Conservation (phyloP, 1,284 basidiomycete genomes). For the Trichosporon coremiiforme region DNA sequence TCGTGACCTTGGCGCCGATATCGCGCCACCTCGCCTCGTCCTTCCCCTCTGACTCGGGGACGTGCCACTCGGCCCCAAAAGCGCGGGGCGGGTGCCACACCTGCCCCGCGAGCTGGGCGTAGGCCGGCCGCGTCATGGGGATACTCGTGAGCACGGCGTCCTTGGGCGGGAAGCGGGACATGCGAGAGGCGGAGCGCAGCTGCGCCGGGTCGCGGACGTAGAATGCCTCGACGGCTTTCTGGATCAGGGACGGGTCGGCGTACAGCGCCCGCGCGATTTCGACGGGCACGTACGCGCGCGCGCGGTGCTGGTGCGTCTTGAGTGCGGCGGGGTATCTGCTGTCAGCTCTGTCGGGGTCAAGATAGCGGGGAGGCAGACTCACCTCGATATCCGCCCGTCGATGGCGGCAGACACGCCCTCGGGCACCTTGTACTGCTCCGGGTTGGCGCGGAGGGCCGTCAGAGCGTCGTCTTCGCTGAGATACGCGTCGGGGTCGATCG, state of each 20-base stretch:
- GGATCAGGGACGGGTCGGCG: constrained; percentile 69
- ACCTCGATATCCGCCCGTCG: constrained; percentile 71
- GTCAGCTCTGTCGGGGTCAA: constrained; percentile 14
- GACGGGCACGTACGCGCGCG: constrained; percentile 76
- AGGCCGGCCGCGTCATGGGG: constrained; percentile 81
- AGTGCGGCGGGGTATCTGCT: constrained; percentile 71
- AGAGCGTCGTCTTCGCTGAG: constrained; percentile 70
- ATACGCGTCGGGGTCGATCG: constrained; percentile 61
- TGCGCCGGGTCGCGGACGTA: constrained; percentile 88
- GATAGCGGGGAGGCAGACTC: constrained; percentile 27
- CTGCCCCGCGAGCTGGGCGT: constrained; percentile 87
- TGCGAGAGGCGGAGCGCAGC: constrained; percentile 77
- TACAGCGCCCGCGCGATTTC: constrained; percentile 74
- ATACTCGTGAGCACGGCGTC: constrained; percentile 65
- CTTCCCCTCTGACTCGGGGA: constrained; percentile 60
- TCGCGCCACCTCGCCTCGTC: constrained; percentile 72
- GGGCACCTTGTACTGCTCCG: constrained; percentile 60
- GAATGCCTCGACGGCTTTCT: constrained; percentile 84
- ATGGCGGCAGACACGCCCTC: constrained; percentile 64
- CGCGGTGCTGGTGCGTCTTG: constrained; percentile 72
- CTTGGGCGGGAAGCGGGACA: constrained; percentile 81
- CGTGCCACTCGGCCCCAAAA: constrained; percentile 66
- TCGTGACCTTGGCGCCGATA: constrained; percentile 87
- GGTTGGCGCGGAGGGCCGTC: constrained; percentile 59
- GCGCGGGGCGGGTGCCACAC: constrained; percentile 87